Base-by-base conservation (phyloP, 2,329 filamentous ascomycete genomes). In the Phyllosticta paracitricarpa region DNA sequence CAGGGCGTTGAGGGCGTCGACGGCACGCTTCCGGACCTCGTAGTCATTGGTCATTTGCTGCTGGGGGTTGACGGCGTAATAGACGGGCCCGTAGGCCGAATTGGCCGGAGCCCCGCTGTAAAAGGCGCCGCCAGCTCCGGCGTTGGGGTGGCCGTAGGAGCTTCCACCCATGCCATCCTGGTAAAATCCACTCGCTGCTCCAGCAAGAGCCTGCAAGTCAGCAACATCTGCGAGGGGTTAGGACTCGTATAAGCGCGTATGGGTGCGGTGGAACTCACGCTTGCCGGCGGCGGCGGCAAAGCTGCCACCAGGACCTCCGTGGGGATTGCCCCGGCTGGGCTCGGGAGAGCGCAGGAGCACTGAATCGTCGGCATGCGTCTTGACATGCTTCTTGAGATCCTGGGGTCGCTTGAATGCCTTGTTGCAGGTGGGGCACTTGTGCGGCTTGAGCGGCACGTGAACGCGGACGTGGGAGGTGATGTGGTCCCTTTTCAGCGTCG, bases 391-490 rank as follows among this genome's bases (percentile, higher is more conserved):
- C 85, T 99, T 97, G 70, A 99, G 76, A 79, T 99, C 94, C 79
- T 99, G 94, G 2, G 94, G 94, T 35, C 94, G 89, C 84, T 99
- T 99, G 83, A 99, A 99, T 1, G 92, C 92, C 81, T 99, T 99
- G 73, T 91, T 91, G 73, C 94, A 99, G 78, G 97, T 96, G 73
- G 97, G 92, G 76, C 94, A 99, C 78, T 97, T 97, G 81, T 99
- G 94, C 67, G 94, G 94, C 82, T 99, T 99, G 64, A 99, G 81
- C 0, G 94, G 94, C n/a, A 99, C 93, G 75, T 99, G 94, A 59
- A 97, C 94, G 66, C 94, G 90, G 69, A 99, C 97, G 77, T 99
- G 94, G 57, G 94, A 97, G 57, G 94, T 99, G 77, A 99, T 99
- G 79, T 99, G 94, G 71, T 97, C 94, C 70, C 94, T 91, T 83